phyloP scores from a whole-genome alignment of 2,329 filamentous ascomycete genomes.

The Magnaporthales sp. region DNA sequence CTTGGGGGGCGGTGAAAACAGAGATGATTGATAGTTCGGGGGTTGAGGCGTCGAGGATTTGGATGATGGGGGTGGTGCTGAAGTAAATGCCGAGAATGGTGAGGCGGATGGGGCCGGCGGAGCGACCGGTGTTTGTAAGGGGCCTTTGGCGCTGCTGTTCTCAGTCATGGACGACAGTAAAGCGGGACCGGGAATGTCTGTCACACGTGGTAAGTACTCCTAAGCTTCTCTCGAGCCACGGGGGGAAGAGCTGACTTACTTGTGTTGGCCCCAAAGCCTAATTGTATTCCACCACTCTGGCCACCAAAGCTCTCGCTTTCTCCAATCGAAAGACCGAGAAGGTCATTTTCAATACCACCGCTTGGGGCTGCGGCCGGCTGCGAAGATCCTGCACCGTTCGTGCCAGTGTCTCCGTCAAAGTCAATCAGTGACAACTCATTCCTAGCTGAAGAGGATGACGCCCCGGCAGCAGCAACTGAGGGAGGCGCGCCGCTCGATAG shows the following conservation, averaged over 20 bases:
- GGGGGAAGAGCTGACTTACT: conserved; percentile 37
- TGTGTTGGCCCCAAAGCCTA: conserved; percentile 66
- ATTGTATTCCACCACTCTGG: conserved; percentile 71
- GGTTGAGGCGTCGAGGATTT: conserved; percentile 45
- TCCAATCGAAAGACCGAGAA: conserved; percentile 78
- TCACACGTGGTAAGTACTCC: conserved; percentile 15
- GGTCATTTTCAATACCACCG: conserved; percentile 75
- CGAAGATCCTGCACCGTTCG: conserved; percentile 33
- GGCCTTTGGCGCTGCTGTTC: conserved; percentile 45
- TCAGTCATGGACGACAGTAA: conserved; percentile 57
- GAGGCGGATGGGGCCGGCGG: conserved; percentile 31
- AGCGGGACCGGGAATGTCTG: conserved; percentile 56
- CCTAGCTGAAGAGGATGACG: conserved; percentile 49
- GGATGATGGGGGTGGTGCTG: conserved; percentile 35
- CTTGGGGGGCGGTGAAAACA: conserved; percentile 34
- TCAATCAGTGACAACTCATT: conserved; percentile 88
- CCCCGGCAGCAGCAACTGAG: conserved; percentile 38
- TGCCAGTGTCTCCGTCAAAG: conserved; percentile 55
- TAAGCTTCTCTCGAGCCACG: background rate
- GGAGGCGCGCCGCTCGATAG: conserved; percentile 69
- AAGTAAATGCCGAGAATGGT: conserved; percentile 46
- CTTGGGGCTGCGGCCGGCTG: conserved; percentile 35
- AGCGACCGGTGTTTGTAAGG: conserved; percentile 16
- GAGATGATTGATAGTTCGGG: conserved; percentile 32
- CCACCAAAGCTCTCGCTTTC: conserved; percentile 53